phyloP scores from a whole-genome alignment of 129 eudicot genomes.

The Escallonia herrerae region DNA sequence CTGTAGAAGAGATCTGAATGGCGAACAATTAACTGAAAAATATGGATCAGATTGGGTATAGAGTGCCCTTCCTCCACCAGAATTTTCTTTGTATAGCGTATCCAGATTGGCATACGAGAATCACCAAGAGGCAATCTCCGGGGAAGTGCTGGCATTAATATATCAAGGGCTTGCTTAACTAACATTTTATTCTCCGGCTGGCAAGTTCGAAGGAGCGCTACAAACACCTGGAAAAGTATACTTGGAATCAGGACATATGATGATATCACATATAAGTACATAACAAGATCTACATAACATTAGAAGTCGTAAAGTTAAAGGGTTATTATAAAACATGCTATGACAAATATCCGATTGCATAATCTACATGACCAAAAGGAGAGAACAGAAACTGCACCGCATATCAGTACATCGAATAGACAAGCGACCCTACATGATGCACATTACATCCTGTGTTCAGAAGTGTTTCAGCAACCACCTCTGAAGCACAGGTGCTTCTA shows the following conservation, averaged over 20 bases:
- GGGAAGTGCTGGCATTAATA: conserved; percentile 96
- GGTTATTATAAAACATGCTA: too few relatives aligned
- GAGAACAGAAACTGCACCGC: too few relatives aligned
- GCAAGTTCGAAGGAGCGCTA: conserved; percentile 93
- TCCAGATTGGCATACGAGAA: conserved; percentile 98
- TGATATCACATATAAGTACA: not conserved
- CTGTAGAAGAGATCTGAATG: conserved; percentile 98
- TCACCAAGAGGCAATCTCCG: conserved; percentile 89
- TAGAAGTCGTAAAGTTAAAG: too few relatives aligned
- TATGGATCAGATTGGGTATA: conserved; percentile 89
- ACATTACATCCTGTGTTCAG: too few relatives aligned
- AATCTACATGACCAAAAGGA: too few relatives aligned
- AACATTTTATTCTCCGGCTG: conserved; percentile 98
- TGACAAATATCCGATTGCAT: too few relatives aligned
- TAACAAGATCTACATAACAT: too few relatives aligned
- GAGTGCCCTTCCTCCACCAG: conserved; percentile 99
- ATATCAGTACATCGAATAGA: too few relatives aligned
- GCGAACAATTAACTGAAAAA: conserved; percentile 95
- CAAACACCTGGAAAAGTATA: conserved; percentile 67
- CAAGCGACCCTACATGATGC: too few relatives aligned
- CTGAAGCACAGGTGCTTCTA: too few relatives aligned
- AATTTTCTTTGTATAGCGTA: conserved; percentile 95
- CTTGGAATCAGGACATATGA: conserved; percentile 6
- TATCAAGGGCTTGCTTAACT: conserved; percentile 99
- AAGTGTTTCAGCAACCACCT: too few relatives aligned